phyloP scores from a whole-genome alignment of 2,329 filamentous ascomycete species.

The Alternaria consortialis region DNA sequence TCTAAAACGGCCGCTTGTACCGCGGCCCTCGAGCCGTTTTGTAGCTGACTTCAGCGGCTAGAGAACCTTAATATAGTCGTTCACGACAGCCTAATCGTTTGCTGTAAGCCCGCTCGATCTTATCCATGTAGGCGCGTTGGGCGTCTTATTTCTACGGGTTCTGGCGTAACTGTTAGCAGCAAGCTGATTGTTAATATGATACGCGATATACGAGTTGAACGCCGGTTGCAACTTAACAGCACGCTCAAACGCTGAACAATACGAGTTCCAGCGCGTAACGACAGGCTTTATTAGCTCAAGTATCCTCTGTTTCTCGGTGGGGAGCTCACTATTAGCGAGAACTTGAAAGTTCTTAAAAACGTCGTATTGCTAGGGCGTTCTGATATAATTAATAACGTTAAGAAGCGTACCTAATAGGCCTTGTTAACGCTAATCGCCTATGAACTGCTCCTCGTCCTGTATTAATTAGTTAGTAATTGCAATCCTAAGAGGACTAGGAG shows the following conservation, averaged over 20 bases:
- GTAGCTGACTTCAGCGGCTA: background rate
- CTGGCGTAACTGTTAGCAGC: too few species aligned
- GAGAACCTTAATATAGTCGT: background rate
- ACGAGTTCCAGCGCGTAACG: background rate
- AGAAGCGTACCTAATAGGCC: conserved; percentile 8
- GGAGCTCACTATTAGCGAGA: too few species aligned
- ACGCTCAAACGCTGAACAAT: background rate
- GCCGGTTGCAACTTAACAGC: background rate
- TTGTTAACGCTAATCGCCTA: background rate
- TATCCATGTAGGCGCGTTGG: background rate
- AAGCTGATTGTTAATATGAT: background rate
- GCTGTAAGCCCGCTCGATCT: background rate
- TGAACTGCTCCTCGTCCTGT: background rate
- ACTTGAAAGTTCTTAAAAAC: background rate
- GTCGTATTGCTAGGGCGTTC: conserved; percentile 10
- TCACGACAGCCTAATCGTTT: background rate
- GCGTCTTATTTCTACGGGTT: background rate
- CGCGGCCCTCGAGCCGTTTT: background rate
- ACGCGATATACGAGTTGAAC: background rate
- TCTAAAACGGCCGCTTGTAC: background rate
- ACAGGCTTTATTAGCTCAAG: conserved; percentile 1
- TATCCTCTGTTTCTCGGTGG: background rate
- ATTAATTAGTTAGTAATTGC: too few species aligned
- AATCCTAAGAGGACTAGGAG: too few species aligned
- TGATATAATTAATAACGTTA: conserved; percentile 11